phyloP scores from a whole-genome alignment of 2,329 filamentous ascomycete species.

The Chrysoporthe deuterocubensis region DNA sequence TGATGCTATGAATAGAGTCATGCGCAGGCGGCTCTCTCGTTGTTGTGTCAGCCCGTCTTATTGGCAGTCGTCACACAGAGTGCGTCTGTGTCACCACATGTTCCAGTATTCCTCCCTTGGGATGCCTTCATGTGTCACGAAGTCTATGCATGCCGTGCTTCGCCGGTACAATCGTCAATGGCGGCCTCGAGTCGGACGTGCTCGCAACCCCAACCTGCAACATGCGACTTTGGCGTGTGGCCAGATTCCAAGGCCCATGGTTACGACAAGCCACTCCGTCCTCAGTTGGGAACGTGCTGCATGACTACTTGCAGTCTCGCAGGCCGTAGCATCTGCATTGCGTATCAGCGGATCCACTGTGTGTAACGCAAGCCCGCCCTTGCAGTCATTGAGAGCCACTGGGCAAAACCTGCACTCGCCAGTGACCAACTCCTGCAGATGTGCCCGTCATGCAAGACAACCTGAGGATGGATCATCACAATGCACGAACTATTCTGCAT shows the following conservation, averaged over 20 bases:
- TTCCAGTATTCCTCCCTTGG: constrained; percentile 6
- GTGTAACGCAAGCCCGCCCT: constrained; percentile 24
- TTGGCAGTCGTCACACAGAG: constrained; percentile 18
- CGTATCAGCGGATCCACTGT: constrained; percentile 26
- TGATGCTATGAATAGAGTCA: neutral
- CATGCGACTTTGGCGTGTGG: neutral
- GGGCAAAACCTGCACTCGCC: constrained; percentile 11
- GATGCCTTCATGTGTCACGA: neutral
- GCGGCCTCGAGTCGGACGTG: neutral
- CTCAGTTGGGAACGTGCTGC: constrained; percentile 6
- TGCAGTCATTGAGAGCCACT: constrained; percentile 9
- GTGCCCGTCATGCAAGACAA: constrained; percentile 25
- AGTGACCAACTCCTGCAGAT: constrained; percentile 18
- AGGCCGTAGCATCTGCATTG: constrained; percentile 18
- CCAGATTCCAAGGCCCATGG: neutral
- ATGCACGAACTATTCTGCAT: constrained; percentile 14
- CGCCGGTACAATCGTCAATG: neutral
- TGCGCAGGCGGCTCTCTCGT: neutral
- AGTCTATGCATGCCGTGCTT: neutral
- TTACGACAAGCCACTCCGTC: constrained; percentile 5
- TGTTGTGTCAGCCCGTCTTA: neutral
- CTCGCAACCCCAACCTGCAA: neutral
- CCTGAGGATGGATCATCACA: constrained; percentile 11
- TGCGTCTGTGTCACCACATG: constrained; percentile 16
- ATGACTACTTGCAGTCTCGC: constrained; percentile 12